These are phyloP conservation scores for Metschnikowia lunata DNA, from an alignment of 805 yeast species.

Conservation along the genomic window DNA sequence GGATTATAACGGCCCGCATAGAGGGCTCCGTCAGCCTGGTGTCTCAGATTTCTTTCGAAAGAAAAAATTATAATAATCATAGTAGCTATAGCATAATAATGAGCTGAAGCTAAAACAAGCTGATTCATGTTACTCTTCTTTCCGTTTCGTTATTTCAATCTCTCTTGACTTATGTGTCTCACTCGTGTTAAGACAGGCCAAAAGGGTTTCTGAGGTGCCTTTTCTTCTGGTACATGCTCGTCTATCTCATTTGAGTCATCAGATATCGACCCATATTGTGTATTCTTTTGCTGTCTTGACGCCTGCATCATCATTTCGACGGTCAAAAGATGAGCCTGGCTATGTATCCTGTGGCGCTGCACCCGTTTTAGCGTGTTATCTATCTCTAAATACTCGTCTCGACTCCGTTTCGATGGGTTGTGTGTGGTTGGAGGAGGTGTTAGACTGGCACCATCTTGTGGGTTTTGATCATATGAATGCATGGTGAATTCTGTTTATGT, in stretches of 20 bases:
- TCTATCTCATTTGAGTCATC: not conserved
- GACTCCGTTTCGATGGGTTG: slow-evolving; percentile 11
- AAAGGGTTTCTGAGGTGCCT: slow-evolving; percentile 13
- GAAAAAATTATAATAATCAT: no score
- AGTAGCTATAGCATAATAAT: no score
- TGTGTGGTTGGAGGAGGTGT: slow-evolving; percentile 7
- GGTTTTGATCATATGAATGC: no score
- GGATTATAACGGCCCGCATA: no score
- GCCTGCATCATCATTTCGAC: slow-evolving; percentile 31
- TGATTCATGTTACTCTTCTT: no score
- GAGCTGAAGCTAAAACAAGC: no score
- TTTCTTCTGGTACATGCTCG: not conserved
- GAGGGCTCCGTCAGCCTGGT: no score
- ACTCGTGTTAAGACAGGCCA: slow-evolving; percentile 14
- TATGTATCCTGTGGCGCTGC: slow-evolving; percentile 27
- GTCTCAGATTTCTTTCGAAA: no score
- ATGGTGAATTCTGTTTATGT: no score
- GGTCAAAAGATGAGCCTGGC: slow-evolving; percentile 28
- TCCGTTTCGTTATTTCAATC: no score
- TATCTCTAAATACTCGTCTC: slow-evolving; percentile 12
- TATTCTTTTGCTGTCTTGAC: slow-evolving; percentile 12
- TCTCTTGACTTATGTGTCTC: no score
- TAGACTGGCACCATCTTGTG: not conserved
- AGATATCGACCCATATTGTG: not conserved
- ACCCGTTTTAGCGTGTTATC: slow-evolving; percentile 13